Evolutionary conservation across 495 filamentous ascomycete species (phyloP).

Genomic region (Penicillium mononematosum): DNA sequence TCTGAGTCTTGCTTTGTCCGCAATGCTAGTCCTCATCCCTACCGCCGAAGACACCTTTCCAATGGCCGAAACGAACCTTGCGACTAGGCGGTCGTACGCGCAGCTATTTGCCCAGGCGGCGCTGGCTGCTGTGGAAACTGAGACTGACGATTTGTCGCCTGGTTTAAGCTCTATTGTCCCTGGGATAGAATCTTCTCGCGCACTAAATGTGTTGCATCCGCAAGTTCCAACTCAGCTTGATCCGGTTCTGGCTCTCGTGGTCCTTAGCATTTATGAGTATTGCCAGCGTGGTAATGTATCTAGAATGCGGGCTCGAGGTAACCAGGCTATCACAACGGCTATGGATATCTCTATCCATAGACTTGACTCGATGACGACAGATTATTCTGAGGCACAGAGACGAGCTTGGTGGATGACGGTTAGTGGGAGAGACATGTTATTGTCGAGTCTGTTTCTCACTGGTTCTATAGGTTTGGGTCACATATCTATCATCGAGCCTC

Average conservation of each 20-base stretch:
- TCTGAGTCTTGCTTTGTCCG: constrained; percentile 48
- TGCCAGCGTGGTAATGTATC: constrained; percentile 52
- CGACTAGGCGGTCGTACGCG: constrained; percentile 46
- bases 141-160: constrained; percentile 46
- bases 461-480: constrained; percentile 28
- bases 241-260: constrained; percentile 47
- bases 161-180: constrained; percentile 23
- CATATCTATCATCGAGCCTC: constrained; percentile 21
- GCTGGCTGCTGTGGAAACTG: constrained; percentile 45
- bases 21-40: constrained; percentile 50
- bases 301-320: constrained; percentile 50
- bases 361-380: constrained; percentile 30
- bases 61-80: constrained; percentile 30
- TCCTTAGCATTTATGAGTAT: constrained; percentile 55
- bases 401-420: constrained; percentile 57
- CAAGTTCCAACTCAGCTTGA: constrained; percentile 44
- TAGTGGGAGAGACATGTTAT: constrained; percentile 19
- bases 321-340: constrained; percentile 47
- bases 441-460: constrained; percentile 39
- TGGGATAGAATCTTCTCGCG: constrained; percentile 34
- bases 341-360: constrained; percentile 47
- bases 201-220: constrained; percentile 42
- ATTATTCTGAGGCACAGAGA: constrained; percentile 46
- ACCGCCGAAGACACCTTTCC: constrained; percentile 36
- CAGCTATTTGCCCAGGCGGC: constrained; percentile 50